Evolutionary conservation across 441 rosid genomes (phyloP).

Genomic region (Croton setiger): DNA sequence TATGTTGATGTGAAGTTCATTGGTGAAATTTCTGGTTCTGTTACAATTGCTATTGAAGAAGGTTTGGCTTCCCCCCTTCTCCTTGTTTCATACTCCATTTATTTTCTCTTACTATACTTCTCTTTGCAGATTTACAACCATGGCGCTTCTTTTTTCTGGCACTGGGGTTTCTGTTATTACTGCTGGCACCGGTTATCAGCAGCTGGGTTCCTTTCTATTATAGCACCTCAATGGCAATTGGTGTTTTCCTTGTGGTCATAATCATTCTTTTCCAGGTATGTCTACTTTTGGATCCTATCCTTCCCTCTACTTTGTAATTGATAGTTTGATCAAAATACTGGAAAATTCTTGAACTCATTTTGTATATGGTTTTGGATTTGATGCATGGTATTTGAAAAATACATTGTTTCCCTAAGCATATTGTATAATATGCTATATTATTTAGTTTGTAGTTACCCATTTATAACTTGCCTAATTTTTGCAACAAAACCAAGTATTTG

Average conservation of each 20-base stretch:
- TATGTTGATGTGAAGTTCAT: conserved; percentile 68
- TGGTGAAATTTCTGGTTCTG: conserved; percentile 47
- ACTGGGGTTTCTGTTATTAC: conserved; percentile 51
- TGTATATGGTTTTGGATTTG: background rate
- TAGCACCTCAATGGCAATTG: conserved; percentile 91
- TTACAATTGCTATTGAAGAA: conserved; percentile 52
- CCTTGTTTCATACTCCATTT: conserved; percentile 3
- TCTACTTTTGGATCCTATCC: background rate
- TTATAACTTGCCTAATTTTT: background rate
- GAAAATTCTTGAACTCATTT: background rate
- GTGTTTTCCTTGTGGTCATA: conserved; percentile 77
- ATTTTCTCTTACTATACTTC: conserved; percentile 3
- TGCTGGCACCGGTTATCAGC: conserved; percentile 81
- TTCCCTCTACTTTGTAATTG: background rate
- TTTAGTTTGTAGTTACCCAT: background rate
- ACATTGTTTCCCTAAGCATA: background rate
- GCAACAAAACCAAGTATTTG: background rate
- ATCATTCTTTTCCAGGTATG: conserved; percentile 81
- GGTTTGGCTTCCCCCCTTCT: conserved; percentile 32
- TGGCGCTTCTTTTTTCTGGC: conserved; percentile 85
- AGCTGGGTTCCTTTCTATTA: conserved; percentile 95
- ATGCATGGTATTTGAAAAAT: background rate
- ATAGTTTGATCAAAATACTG: background rate
- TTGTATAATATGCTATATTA: background rate
- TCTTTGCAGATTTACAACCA: conserved; percentile 57